These are phyloP conservation scores for Irpex sp. DNA, from an alignment of 1,284 basidiomycete genomes.

Conservation along the genomic window DNA sequence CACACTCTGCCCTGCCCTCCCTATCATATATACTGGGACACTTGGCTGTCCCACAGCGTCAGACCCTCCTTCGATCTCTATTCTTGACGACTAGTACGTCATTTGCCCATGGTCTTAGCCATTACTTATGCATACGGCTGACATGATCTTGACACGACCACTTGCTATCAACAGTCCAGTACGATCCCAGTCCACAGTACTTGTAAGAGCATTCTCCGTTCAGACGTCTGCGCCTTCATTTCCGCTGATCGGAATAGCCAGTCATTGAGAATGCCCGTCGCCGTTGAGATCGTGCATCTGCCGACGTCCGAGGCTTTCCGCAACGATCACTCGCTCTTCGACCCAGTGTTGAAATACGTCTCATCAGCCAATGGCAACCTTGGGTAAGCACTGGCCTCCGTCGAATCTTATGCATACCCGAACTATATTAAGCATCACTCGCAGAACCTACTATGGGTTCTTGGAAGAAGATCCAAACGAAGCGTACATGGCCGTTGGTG, in stretches of 20 bases:
- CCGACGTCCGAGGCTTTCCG: slow-evolving; percentile 9
- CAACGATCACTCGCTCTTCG: slow-evolving; percentile 7
- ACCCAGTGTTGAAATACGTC: slow-evolving; percentile 2
- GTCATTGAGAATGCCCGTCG: neutral
- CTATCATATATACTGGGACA: too few relatives aligned
- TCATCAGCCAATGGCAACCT: slow-evolving; percentile 1
- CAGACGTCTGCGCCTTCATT: too few relatives aligned
- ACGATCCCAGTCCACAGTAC: neutral
- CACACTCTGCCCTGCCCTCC: too few relatives aligned
- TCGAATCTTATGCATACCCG: neutral
- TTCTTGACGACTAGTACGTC: too few relatives aligned
- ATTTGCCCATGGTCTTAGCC: too few relatives aligned
- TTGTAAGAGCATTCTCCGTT: neutral
- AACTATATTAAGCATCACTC: neutral
- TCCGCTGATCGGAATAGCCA: neutral
- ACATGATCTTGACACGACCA: too few relatives aligned
- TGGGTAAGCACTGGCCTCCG: slow-evolving; percentile 2
- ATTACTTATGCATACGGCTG: too few relatives aligned
- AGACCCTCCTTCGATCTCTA: too few relatives aligned
- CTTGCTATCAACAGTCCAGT: too few relatives aligned
- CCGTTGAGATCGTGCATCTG: slow-evolving; percentile 4
- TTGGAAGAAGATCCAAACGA: slow-evolving; percentile 9
- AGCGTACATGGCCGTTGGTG: slow-evolving; percentile 7
- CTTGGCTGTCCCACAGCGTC: too few relatives aligned
- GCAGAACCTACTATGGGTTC: slow-evolving; percentile 9